These are phyloP conservation scores for Exophiala mesophila DNA, from an alignment of 2,329 filamentous ascomycete species.

Conservation along the genomic window DNA sequence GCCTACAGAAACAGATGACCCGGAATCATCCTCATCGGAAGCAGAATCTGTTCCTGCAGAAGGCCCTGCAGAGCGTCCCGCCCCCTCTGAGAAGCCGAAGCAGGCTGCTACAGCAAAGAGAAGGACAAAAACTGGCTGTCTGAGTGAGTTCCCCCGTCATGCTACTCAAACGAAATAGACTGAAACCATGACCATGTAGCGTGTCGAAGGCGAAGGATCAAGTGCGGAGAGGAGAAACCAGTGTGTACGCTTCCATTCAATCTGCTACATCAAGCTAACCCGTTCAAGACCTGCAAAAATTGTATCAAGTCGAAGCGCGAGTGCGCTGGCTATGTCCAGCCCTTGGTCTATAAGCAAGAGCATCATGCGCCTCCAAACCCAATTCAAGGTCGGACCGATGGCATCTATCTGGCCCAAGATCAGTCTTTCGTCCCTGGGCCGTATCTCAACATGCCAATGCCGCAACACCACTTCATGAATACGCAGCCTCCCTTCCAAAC, in stretches of 20 bases:
- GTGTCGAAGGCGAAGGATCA: constrained; percentile 90
- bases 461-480: neutral
- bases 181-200: no score
- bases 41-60: constrained; percentile 5
- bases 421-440: constrained; percentile 2
- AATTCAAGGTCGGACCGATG: constrained; percentile 2
- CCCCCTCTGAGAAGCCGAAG: constrained; percentile 13
- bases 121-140: constrained; percentile 85
- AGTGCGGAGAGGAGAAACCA: constrained; percentile 78
- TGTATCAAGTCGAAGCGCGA: constrained; percentile 44
- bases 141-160: constrained; percentile 64
- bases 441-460: constrained; percentile 7
- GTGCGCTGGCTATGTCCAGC: constrained; percentile 33
- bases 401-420: constrained; percentile 6
- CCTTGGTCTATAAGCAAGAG: constrained; percentile 22
- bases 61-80: constrained; percentile 3
- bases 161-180: no score
- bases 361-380: constrained; percentile 4
- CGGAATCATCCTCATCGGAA: constrained; percentile 31
- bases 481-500: neutral
- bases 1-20: constrained; percentile 19
- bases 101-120: constrained; percentile 52
- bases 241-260: constrained; percentile 14
- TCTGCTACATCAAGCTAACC: constrained; percentile 1
- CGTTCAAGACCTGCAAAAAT: constrained; percentile 34